phyloP scores from a whole-genome alignment of 306 rosid genomes.

The Abrus precatorius region DNA sequence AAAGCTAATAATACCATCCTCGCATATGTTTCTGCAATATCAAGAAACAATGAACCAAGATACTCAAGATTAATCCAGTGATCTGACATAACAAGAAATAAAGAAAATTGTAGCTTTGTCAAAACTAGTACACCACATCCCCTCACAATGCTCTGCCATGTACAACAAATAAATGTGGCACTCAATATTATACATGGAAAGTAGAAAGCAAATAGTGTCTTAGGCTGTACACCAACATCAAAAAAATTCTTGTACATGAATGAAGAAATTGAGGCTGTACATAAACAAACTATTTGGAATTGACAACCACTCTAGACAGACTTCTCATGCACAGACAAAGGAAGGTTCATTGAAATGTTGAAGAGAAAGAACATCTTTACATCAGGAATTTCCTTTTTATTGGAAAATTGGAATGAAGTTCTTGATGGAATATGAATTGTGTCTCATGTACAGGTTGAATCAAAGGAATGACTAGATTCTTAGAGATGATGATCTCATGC shows the following conservation, averaged over 20 bases:
- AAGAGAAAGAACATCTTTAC: conserved; percentile 44
- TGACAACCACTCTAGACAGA: conserved; percentile 35
- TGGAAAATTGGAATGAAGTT: conserved; percentile 56
- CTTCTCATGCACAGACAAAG: conserved; percentile 36
- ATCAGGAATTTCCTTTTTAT: conserved; percentile 49
- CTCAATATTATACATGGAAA: conserved; percentile 29
- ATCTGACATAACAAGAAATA: neutral
- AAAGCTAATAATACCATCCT: conserved; percentile 2
- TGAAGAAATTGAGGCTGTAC: conserved; percentile 53
- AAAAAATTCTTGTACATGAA: conserved; percentile 37
- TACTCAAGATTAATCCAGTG: conserved; percentile 13
- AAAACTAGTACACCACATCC: conserved; percentile 29
- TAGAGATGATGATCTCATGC: conserved; percentile 44
- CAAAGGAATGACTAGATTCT: conserved; percentile 49
- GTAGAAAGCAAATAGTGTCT: conserved; percentile 31
- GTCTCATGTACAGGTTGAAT: conserved; percentile 62
- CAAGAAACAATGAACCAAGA: conserved; percentile 1
- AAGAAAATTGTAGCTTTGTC: conserved; percentile 16
- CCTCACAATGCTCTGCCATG: conserved; percentile 15
- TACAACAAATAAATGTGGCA: conserved; percentile 39
- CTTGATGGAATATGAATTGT: conserved; percentile 50
- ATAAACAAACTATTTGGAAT: conserved; percentile 28
- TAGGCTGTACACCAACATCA: conserved; percentile 45
- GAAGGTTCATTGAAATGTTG: conserved; percentile 45
- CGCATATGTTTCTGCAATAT: neutral